phyloP scores from a whole-genome alignment of 257 asterid genomes.

The Solanum sejunctum region DNA sequence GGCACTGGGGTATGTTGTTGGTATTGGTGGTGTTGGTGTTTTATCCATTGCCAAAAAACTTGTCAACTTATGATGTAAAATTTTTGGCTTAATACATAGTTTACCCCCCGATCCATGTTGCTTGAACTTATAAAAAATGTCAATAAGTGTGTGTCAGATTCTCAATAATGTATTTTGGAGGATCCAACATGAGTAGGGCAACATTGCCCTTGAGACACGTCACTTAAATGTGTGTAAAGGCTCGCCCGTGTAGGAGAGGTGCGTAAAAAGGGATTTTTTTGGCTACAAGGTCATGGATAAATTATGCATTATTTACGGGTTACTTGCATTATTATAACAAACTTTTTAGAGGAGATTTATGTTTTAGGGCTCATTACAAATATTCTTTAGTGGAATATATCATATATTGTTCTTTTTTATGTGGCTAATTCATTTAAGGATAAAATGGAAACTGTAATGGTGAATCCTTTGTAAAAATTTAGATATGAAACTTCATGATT shows the following conservation, averaged over 20 bases:
- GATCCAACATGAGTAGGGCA: neutral
- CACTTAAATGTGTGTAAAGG: too few relatives aligned
- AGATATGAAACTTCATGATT: neutral
- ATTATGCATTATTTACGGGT: too few relatives aligned
- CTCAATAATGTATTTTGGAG: neutral
- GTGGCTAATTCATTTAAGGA: too few relatives aligned
- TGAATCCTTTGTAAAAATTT: too few relatives aligned
- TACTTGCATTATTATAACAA: neutral
- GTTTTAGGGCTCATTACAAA: neutral
- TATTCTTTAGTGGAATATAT: neutral
- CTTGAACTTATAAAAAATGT: neutral
- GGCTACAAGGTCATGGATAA: neutral
- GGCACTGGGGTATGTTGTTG: too few relatives aligned
- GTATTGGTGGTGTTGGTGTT: too few relatives aligned
- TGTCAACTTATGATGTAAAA: neutral
- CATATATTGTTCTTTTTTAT: neutral
- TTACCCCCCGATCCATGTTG: neutral
- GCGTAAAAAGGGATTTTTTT: neutral
- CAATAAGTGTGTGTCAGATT: too few relatives aligned
- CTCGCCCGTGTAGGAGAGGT: too few relatives aligned
- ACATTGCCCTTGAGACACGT: too few relatives aligned
- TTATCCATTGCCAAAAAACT: neutral
- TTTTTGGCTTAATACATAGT: neutral
- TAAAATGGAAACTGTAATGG: too few relatives aligned
- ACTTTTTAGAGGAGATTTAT: neutral